These are phyloP conservation scores for Cladophialophora chaetospira DNA, from an alignment of 2,329 filamentous ascomycete species.

Conservation along the genomic window DNA sequence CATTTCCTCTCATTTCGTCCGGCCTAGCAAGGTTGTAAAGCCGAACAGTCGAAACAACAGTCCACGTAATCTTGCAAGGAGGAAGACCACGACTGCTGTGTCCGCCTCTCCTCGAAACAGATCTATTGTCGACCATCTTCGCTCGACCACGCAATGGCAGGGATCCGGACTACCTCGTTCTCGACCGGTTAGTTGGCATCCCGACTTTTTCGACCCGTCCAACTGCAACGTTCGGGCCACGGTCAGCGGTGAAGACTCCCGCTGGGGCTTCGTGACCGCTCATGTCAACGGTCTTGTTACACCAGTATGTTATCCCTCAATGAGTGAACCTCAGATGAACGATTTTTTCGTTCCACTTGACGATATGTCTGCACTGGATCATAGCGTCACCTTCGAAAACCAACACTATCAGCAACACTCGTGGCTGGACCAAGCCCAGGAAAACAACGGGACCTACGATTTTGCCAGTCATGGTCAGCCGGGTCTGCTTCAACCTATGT, in stretches of 20 bases:
- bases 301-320: constrained; percentile 27
- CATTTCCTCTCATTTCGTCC: constrained; percentile 28
- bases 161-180: constrained; percentile 6
- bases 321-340: constrained; percentile 31
- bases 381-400: constrained; percentile 5
- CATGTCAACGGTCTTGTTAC: constrained; percentile 33
- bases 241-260: constrained; percentile 7
- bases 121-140: constrained; percentile 30
- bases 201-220: constrained; percentile 20
- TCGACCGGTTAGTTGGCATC: constrained; percentile 34
- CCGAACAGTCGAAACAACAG: constrained; percentile 31
- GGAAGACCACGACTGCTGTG: constrained; percentile 30
- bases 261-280: constrained; percentile 26
- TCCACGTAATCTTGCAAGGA: constrained; percentile 23
- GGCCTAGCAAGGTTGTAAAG: constrained; percentile 31
- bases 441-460: not conserved
- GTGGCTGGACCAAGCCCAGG: constrained; percentile 18
- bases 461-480: constrained; percentile 2
- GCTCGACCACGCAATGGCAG: constrained; percentile 22
- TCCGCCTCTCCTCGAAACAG: constrained; percentile 24
- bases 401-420: constrained; percentile 5
- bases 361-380: constrained; percentile 18
- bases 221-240: constrained; percentile 6
- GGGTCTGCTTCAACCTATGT: constrained; percentile 2
- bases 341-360: constrained; percentile 31